Conservation (phyloP, 2,329 filamentous ascomycete species). For the Cryphonectria carpinicola region DNA sequence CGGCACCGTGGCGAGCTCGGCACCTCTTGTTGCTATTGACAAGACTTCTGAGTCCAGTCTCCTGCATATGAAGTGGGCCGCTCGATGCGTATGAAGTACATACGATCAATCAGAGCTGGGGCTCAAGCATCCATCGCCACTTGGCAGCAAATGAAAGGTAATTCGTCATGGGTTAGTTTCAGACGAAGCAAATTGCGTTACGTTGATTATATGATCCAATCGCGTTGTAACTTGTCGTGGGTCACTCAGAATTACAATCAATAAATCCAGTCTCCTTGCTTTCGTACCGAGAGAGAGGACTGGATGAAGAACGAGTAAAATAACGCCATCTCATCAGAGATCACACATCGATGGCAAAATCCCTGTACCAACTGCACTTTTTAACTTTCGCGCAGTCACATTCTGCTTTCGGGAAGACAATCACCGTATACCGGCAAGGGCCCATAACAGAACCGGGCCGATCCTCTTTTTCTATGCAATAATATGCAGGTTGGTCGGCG, state of each 20-base stretch:
- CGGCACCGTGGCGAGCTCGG: not conserved
- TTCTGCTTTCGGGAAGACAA: not conserved
- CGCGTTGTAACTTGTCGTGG: too few relatives aligned
- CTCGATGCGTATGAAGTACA: not conserved
- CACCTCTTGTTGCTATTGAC: not conserved
- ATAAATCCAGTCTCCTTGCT: not conserved
- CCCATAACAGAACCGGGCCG: not conserved
- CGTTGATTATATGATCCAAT: not conserved
- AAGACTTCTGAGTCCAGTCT: not conserved
- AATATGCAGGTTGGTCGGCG: not conserved
- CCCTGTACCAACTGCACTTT: not conserved
- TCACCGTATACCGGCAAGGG: not conserved
- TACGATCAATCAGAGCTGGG: not conserved
- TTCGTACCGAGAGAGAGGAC: not conserved
- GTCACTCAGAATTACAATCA: not conserved
- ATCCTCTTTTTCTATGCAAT: not conserved
- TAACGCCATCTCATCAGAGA: not conserved
- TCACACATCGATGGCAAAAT: not conserved
- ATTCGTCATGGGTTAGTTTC: too few relatives aligned
- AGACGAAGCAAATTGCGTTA: not conserved
- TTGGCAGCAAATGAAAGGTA: not conserved
- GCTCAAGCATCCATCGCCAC: not conserved
- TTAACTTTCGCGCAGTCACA: not conserved
- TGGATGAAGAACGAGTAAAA: not conserved
- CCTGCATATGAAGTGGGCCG: conserved; percentile 1